Base-by-base conservation (phyloP, 306 rosid species). In the Trichosanthes cucumerina region DNA sequence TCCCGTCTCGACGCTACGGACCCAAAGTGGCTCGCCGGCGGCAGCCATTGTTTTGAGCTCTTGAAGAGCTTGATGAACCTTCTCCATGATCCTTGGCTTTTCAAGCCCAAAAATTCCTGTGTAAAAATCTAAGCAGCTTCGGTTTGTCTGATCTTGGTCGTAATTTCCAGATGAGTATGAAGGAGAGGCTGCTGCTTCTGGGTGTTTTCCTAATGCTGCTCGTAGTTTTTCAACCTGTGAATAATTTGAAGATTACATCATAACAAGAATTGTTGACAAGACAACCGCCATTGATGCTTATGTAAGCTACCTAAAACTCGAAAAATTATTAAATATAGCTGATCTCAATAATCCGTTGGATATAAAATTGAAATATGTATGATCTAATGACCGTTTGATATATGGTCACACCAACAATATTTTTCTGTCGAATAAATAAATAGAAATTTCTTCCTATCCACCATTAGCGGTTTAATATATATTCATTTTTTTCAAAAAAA, bases 61-160 rank as follows among this genome's bases (percentile, higher is more conserved):
- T 18, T 90, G 93, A 84, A 86, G 80, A 31, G 97, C 96, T 44
- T 88, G 88, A 78, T 91, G 84, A 19, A 91, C 96, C 24, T 84
- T 78, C 75, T 92, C 98, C 93, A 85, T 88, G 31, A 96, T 96
- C 79, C 90, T 91, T 6, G 99, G 69, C 79, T 91, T 90, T 43
- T 96, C 99, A 6, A 96, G 81, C 56, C 97, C 93, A 7, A 96
- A 96, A n/a, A 87, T 91, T 9, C 97, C 99, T 0, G 90, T 92
- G 85, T 91, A 92, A 36, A 91, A 92, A 53, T 92, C 99, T 87
- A 96, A 80, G 18, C 96, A 91, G 81, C 93, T 92, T 82, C 86
- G 85, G 64, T 79, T 87, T 74, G 39, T 5, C 38, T 34, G 31
- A 6, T 92, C 97, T 83, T 91, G 93, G 38, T 91, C 90, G 23